Evolutionary conservation across 306 rosid species (phyloP).

Genomic region (Inga laurina): DNA sequence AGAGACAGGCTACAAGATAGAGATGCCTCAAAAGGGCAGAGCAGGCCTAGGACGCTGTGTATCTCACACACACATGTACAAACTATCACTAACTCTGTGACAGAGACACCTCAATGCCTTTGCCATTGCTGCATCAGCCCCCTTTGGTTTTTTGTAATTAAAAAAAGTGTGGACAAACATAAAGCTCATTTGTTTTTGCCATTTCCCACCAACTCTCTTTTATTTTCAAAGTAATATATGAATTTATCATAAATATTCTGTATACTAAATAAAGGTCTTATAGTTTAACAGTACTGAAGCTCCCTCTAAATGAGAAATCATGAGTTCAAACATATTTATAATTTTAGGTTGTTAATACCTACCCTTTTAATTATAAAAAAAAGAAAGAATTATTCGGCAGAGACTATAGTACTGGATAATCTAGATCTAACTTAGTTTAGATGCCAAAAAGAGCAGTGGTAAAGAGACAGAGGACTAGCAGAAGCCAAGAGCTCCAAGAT

Average conservation of each 20-base stretch:
- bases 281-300: too few relatives aligned
- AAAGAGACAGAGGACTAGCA: background rate
- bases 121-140: conserved; percentile 21
- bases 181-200: background rate
- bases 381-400: too few relatives aligned
- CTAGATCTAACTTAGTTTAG: too few relatives aligned
- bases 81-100: conserved; percentile 40
- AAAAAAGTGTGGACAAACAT: background rate
- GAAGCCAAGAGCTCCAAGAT: too few relatives aligned
- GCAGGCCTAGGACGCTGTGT: conserved; percentile 37
- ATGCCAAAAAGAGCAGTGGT: background rate
- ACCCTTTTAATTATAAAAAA: too few relatives aligned
- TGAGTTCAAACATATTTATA: too few relatives aligned
- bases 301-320: too few relatives aligned
- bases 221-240: background rate
- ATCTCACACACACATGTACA: too few relatives aligned
- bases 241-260: too few relatives aligned
- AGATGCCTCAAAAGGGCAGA: conserved; percentile 58
- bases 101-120: conserved; percentile 49
- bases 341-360: too few relatives aligned
- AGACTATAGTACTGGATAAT: too few relatives aligned
- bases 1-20: conserved; percentile 41
- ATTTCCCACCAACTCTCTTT: background rate
- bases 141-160: background rate
- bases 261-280: too few relatives aligned